Base-by-base conservation (phyloP, 148 eudicot species). In the Vaccinium corymbosum region DNA sequence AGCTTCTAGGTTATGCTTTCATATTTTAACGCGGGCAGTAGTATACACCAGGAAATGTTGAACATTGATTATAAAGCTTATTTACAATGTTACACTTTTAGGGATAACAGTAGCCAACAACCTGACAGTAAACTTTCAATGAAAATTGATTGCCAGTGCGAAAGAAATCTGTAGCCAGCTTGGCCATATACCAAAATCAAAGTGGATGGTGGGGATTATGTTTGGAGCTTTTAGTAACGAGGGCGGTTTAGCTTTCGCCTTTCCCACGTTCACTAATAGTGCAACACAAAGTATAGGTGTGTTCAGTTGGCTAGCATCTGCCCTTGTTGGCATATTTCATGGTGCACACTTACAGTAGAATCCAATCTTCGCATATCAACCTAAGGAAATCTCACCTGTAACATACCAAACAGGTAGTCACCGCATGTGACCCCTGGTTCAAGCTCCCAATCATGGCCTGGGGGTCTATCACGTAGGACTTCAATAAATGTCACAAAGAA, bases 391-490 rank as follows among this genome's bases (percentile, higher is more conserved):
- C 86, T 83, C 79, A 95, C 99, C 92, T 97, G 99, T 82, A 97
- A 86, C 97, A 97, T 95, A 85, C 99, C 99, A 87, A 97, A 97
- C 81, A 97, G 93, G 89, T 97, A 97, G 89, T 97, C 99, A 79
- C 99, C 99, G 77, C 98, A 97, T 22, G 99, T 97, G 83, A 97
- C 99, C 76, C 99, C 99, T 35, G 99, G 98, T 88, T 97, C 99
- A 84, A 97, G 99, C 90, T 97, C 99, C 98, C 99, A 97, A 87
- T 97, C 99, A 89, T 94, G 98, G 90, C 99, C 99, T 85, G 98
- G 98, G 81, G 98, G 98, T 84, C 98, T 93, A 87, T 97, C 99
- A 84, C 98, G 98, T 32, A 97, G 86, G 50, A 97, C 99, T 90
- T 97, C 99, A 57, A 95, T 97, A 86, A 97, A 97, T 68, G 98